Evolutionary conservation across 805 yeast species (phyloP).

Genomic region (Zygosaccharomyces bisporus): DNA sequence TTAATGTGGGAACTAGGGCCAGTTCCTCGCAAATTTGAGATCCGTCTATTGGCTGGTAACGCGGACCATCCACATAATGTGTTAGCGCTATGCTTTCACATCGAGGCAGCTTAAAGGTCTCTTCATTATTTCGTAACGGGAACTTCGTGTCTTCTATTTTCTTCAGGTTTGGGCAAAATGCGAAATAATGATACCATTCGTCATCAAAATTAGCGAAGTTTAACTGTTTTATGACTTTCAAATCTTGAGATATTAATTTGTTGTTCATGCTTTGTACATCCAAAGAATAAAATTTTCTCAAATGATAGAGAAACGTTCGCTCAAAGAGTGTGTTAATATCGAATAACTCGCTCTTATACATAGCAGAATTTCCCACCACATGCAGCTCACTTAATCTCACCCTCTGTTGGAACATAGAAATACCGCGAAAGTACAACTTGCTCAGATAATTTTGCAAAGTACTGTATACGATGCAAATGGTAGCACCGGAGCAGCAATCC

Average conservation of each 20-base stretch:
- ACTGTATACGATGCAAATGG: slow-evolving; percentile 25
- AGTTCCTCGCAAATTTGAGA: slow-evolving; percentile 13
- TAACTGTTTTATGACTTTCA: slow-evolving; percentile 21
- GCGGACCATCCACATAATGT: slow-evolving; percentile 18
- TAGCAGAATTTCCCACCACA: slow-evolving; percentile 19
- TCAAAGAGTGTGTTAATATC: slow-evolving; percentile 29
- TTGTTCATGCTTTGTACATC: slow-evolving; percentile 18
- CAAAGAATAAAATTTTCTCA: slow-evolving; percentile 23
- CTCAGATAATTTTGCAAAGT: slow-evolving; percentile 26
- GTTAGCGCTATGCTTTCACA: slow-evolving; percentile 24
- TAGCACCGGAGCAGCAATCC: slow-evolving; percentile 11
- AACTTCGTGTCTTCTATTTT: slow-evolving; percentile 22
- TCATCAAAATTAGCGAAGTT: slow-evolving; percentile 9
- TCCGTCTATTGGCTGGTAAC: slow-evolving; percentile 25
- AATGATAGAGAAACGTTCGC: slow-evolving; percentile 22
- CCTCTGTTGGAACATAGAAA: slow-evolving; percentile 9
- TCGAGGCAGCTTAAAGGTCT: slow-evolving; percentile 19
- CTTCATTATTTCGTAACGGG: slow-evolving; percentile 13
- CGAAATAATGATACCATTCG: slow-evolving; percentile 13
- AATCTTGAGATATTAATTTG: slow-evolving; percentile 17
- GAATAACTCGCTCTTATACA: slow-evolving; percentile 13
- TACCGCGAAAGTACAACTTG: slow-evolving; percentile 28
- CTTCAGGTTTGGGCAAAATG: slow-evolving; percentile 19
- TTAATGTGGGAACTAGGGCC: slow-evolving; percentile 17
- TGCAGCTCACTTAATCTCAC: slow-evolving; percentile 28